Evolutionary conservation across 1,284 basidiomycete genomes (phyloP), one percentile per base, ranked within the genome.

Genomic region (Tetrapyrgos nigripes): DNA sequence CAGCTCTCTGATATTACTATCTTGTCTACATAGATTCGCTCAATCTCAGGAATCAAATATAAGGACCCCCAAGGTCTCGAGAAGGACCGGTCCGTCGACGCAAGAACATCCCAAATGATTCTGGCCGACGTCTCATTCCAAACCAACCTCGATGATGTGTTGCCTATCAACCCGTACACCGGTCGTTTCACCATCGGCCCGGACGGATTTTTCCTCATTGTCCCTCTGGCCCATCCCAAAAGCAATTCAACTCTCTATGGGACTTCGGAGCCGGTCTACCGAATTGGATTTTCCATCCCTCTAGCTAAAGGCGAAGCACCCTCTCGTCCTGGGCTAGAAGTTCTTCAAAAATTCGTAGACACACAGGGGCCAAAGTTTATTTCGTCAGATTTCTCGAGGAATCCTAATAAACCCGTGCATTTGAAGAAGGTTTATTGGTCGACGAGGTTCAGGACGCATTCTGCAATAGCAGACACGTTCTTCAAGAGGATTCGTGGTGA

Each of bases 401-500:
- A 75, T 46, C 61, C 68, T 10, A 62, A n/a, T n/a, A n/a, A 68
- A 44, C 68, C 70, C 13, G 60, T 73, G 10, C 62, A 66, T 21
- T 72, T 76, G 27, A 60, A 68, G 24, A 68, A 73, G 29, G 62
- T 72, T 11, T 31, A 74, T n/a, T 75, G 76, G 73, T 70, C 76
- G 1, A 73, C 74, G 4, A 64, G 76, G 17, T 79, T 76, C 63
- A 66, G 73, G 48, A 73, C 69, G 0, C 74, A 72, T 47, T 66
- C 73, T 28, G 77, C 76, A 14, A 68, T 77, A 47, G 78, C 78
- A 9, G 74, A 74, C 17, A 67, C 64, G 29, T 74, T 68, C 55
- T 69, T 76, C 54, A 61, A 66, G 48, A 71, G 66, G 4, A 53
- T 75, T 6, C 61, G 62, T 46, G 55, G 48, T 11, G 50, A 44